These are phyloP conservation scores for Pseudotulostoma volvatum DNA, from an alignment of 495 filamentous ascomycete species.

Conservation along the genomic window DNA sequence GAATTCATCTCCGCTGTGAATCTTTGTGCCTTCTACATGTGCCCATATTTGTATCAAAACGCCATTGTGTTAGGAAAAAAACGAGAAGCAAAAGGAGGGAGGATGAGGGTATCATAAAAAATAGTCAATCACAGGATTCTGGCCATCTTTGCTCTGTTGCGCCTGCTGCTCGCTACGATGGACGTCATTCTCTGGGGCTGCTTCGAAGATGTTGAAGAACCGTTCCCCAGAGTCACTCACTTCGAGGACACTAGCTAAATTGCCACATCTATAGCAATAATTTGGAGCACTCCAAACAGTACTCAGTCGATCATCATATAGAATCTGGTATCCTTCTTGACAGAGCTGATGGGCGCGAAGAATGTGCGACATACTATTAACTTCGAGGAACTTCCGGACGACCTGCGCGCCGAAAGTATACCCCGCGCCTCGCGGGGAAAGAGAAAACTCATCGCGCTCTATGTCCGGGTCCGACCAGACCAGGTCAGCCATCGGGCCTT, in stretches of 20 bases:
- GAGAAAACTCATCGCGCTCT: slow-evolving; percentile 87
- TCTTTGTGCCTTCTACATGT: no score
- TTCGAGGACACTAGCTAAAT: slow-evolving; percentile 91
- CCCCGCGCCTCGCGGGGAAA: slow-evolving; percentile 83
- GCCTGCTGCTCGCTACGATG: slow-evolving; percentile 62
- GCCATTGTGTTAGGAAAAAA: no score
- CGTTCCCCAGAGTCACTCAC: slow-evolving; percentile 82
- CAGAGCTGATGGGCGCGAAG: slow-evolving; percentile 92
- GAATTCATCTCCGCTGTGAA: no score
- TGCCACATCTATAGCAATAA: slow-evolving; percentile 93
- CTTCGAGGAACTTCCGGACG: slow-evolving; percentile 90
- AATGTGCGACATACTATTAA: slow-evolving; percentile 94
- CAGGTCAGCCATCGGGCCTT: slow-evolving; percentile 97
- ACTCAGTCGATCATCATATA: slow-evolving; percentile 85
- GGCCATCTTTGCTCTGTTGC: slow-evolving; percentile 42
- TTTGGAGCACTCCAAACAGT: slow-evolving; percentile 98
- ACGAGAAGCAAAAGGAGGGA: no score
- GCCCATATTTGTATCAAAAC: no score
- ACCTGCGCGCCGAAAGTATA: slow-evolving; percentile 97
- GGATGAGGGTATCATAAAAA: slow-evolving; percentile 54
- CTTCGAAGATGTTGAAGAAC: slow-evolving; percentile 94
- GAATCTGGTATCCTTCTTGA: slow-evolving; percentile 89
- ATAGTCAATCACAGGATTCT: slow-evolving; percentile 50
- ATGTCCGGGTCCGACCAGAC: slow-evolving; percentile 97
- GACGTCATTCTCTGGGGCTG: slow-evolving; percentile 85